Conservation (phyloP, 257 asterid species). For the Salvia rosmarinus region DNA sequence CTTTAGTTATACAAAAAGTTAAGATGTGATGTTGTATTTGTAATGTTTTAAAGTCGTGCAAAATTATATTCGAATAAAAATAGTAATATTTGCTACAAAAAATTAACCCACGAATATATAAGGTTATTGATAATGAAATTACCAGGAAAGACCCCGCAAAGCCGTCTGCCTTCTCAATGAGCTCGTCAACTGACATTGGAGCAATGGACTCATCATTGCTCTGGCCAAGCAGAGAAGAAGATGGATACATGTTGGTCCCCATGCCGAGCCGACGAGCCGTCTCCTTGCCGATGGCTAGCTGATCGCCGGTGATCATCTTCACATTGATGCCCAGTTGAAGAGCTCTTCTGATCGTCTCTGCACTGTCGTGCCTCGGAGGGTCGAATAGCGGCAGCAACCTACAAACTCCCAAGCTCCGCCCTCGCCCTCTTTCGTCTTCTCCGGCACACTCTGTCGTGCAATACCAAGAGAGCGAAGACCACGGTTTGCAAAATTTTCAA, state of each 20-base stretch:
- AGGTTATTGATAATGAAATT: neutral
- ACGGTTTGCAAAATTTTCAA: constrained; percentile 65
- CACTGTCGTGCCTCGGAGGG: constrained; percentile 97
- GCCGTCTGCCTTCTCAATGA: constrained; percentile 84
- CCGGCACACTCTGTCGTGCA: constrained; percentile 79
- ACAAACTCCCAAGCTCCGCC: constrained; percentile 93
- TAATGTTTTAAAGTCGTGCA: too few species aligned
- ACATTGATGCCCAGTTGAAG: constrained; percentile 88
- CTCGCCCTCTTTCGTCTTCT: constrained; percentile 72
- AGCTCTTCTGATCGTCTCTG: constrained; percentile 87
- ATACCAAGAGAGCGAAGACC: constrained; percentile 77
- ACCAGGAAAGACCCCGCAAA: constrained; percentile 95
- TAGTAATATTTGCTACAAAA: too few species aligned
- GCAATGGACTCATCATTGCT: constrained; percentile 51
- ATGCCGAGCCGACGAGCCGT: constrained; percentile 85
- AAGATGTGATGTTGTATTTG: too few species aligned
- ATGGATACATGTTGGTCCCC: constrained; percentile 91
- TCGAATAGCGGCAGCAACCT: constrained; percentile 93
- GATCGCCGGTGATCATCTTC: constrained; percentile 97
- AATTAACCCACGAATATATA: too few species aligned
- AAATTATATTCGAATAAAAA: too few species aligned
- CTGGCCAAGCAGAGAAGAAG: constrained; percentile 77
- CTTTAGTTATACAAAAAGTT: too few species aligned
- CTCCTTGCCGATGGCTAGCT: constrained; percentile 79
- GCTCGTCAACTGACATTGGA: constrained; percentile 62